Percentiles rank a stretch among this genome's conserved stretches.
These are phyloP conservation scores for Tetraselmis striata DNA, from an alignment of 139 green algal genomes.

Conservation along the genomic window DNA sequence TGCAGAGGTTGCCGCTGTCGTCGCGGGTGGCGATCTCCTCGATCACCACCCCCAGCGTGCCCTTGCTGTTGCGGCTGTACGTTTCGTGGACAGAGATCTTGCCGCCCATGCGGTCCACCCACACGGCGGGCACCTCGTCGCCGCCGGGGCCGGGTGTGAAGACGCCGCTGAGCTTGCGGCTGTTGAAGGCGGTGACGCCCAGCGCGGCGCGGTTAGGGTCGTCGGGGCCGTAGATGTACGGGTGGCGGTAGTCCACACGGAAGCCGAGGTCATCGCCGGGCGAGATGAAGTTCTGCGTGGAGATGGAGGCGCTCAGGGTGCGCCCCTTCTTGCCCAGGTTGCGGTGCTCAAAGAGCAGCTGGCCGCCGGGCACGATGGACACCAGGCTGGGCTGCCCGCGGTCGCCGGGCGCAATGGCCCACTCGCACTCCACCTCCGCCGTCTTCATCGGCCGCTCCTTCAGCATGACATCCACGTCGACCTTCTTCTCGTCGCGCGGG, in stretches of 20 bases:
- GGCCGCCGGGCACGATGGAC: slow-evolving; percentile 31
- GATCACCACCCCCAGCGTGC: slow-evolving; percentile 57
- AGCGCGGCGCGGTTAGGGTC: slow-evolving; percentile 50
- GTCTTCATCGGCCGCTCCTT: slow-evolving; percentile 53
- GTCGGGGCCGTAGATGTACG: slow-evolving; percentile 49
- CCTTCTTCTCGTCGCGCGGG: slow-evolving; percentile 36
- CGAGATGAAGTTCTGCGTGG: slow-evolving; percentile 60
- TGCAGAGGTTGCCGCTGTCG: slow-evolving; percentile 49
- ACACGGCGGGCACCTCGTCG: slow-evolving; percentile 86
- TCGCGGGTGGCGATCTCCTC: slow-evolving; percentile 70
- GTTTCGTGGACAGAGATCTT: slow-evolving; percentile 64
- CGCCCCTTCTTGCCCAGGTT: slow-evolving; percentile 53
- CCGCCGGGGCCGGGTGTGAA: slow-evolving; percentile 67
- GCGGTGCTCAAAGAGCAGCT: slow-evolving; percentile 56
- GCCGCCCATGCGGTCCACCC: slow-evolving; percentile 80
- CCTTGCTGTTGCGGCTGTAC: slow-evolving; percentile 45
- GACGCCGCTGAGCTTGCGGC: slow-evolving; percentile 78
- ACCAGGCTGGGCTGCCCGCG: slow-evolving; percentile 47
- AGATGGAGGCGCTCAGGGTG: slow-evolving; percentile 52
- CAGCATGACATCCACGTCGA: slow-evolving; percentile 74
- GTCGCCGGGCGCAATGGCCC: slow-evolving; percentile 54
- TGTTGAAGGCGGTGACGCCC: slow-evolving; percentile 63
- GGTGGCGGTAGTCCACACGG: slow-evolving; percentile 54
- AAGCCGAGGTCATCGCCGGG: slow-evolving; percentile 70
- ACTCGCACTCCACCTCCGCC: slow-evolving; percentile 58